Conservation (phyloP, 2,329 filamentous ascomycete genomes). For the Diaporthe ampelina region DNA sequence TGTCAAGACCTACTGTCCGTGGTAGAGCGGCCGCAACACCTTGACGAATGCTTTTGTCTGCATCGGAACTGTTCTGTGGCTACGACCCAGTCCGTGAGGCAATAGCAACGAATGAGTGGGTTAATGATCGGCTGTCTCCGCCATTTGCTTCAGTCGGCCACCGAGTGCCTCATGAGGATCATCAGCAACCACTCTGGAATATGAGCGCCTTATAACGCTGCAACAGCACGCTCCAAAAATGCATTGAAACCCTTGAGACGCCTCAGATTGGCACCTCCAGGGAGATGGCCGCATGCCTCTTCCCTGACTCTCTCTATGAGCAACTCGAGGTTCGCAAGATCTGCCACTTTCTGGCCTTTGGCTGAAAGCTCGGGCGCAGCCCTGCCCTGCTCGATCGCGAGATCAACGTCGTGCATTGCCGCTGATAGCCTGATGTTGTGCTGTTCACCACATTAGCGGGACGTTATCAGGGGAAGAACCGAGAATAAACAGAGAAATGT, state of each 20-base stretch:
- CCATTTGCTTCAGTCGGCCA: background rate
- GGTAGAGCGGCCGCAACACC: background rate
- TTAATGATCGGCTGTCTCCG: background rate
- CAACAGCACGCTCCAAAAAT: constrained; percentile 72
- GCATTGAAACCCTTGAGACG: constrained; percentile 74
- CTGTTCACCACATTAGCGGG: constrained; percentile 43
- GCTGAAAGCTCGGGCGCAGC: constrained; percentile 62
- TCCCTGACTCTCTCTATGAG: constrained; percentile 67
- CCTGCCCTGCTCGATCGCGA: constrained; percentile 61
- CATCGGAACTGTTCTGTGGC: background rate
- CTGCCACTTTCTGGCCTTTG: constrained; percentile 62
- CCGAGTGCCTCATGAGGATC: background rate
- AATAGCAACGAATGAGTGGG: background rate
- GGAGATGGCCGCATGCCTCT: constrained; percentile 64
- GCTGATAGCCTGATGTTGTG: constrained; percentile 68
- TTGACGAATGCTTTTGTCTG: background rate
- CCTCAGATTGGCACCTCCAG: constrained; percentile 63
- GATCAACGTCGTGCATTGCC: constrained; percentile 73
- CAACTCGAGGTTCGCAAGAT: constrained; percentile 70
- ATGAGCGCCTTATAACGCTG: constrained; percentile 62
- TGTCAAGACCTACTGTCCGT: background rate
- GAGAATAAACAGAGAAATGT: background rate
- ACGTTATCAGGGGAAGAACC: background rate
- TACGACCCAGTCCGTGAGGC: background rate
- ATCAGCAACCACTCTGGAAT: background rate